Base-by-base conservation (phyloP, 805 yeast genomes). In the Millerozyma miso region DNA sequence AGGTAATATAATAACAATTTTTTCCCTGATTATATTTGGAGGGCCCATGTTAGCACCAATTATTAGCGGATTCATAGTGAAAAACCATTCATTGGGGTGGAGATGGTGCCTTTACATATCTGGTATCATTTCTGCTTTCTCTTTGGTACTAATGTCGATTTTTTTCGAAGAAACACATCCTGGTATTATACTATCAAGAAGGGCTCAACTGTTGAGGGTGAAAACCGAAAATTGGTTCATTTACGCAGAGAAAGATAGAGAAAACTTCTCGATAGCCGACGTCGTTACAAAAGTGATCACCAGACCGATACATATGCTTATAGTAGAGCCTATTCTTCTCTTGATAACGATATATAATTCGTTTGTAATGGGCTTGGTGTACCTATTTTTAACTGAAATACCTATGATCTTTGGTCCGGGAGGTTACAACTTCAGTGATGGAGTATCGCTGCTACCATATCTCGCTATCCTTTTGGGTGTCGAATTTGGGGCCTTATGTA, bases 31-130 rank as follows among this genome's bases (percentile, higher is more conserved):
- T 38, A 85, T 85, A 23, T 82, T 84, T 37, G 60, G 58, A 49
- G 88, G 90, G 42, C 95, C 95, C 8, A 69, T 85, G 62, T 40
- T 81, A 19, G 88, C 88, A 0, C 95, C 95, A n/a, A 77, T 87
- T 42, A 51, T 76, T 42, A 54, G 59, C 31, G 59, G 53, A 4
- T 56, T 56, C 44, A 64, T 68, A 33, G 65, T 69, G 15, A 59
- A 59, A 26, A 55, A 60, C 17, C 47, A 45, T 31, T 59, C 46
- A 19, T 40, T 59, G 37, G 74, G 71, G 4, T 79, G 83, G 83
- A 58, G 81, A 44, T 72, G 80, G 69, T 63, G 76, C 4, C 60
- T 64, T 18, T 79, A 77, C 68, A 61, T 74, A 40, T 52, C 63
- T 3, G 79, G 76, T 1, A 62, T 65, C 12, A 40, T 60, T 17